Conservation (phyloP, 1,284 basidiomycete species). For the Marasmius sp. region DNA sequence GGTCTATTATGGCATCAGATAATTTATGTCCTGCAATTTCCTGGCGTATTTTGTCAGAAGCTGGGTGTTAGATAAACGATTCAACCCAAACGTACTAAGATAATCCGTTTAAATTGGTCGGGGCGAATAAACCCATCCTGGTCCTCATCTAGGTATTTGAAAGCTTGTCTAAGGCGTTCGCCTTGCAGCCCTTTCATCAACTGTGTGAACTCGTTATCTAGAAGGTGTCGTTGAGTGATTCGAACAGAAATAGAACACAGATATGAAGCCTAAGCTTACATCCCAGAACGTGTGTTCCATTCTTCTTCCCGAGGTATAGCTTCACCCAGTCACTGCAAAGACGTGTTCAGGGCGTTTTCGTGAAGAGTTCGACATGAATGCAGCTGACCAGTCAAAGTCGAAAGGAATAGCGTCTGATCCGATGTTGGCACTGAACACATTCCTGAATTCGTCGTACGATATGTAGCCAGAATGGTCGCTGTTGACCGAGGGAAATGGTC, state of each 20-base stretch:
- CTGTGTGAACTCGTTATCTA: conserved; percentile 93
- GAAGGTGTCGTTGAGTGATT: conserved; percentile 11
- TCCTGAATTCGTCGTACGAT: conserved; percentile 91
- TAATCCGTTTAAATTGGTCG: conserved; percentile 91
- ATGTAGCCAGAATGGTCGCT: conserved; percentile 89
- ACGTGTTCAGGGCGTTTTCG: conserved; percentile 5
- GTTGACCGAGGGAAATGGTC: conserved; percentile 6
- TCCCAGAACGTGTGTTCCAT: conserved; percentile 86
- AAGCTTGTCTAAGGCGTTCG: conserved; percentile 91
- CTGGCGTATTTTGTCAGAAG: conserved; percentile 35
- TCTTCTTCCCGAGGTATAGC: conserved; percentile 89
- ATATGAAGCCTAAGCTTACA: conserved; percentile 53
- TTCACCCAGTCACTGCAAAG: conserved; percentile 84
- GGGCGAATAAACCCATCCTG: conserved; percentile 90
- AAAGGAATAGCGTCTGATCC: conserved; percentile 86
- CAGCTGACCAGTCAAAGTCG: conserved; percentile 81
- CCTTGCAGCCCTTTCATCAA: conserved; percentile 97
- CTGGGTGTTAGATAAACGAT: not conserved
- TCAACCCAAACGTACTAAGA: conserved; percentile 57
- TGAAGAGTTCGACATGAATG: conserved; percentile 1
- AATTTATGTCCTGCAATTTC: conserved; percentile 95
- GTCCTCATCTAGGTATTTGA: conserved; percentile 85
- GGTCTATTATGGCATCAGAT: conserved; percentile 86
- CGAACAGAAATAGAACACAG: conserved; percentile 5
- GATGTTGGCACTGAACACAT: conserved; percentile 82